A percentile compares a stretch with the other conserved stretches of the same genome.
These are phyloP conservation scores for Yamadazyma taylorii DNA, from an alignment of 1,139 yeast genomes.

Conservation along the genomic window DNA sequence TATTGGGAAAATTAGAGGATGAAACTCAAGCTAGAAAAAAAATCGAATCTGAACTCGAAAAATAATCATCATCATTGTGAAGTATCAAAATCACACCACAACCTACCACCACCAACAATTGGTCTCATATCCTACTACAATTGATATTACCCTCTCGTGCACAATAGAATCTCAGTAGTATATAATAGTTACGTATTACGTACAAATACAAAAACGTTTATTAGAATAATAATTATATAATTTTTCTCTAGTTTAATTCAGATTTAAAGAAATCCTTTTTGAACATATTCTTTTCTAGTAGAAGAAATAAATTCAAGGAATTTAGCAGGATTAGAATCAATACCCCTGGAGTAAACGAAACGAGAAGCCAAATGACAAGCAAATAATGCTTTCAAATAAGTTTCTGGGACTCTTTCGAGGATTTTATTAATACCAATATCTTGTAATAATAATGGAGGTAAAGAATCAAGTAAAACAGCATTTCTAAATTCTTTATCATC, in stretches of 20 bases:
- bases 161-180: too few relatives aligned
- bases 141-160: too few relatives aligned
- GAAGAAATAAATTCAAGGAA: constrained; percentile 71
- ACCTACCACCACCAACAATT: too few relatives aligned
- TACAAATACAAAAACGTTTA: neutral
- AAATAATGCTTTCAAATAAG: constrained; percentile 85
- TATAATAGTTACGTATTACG: too few relatives aligned
- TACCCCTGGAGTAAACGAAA: constrained; percentile 85
- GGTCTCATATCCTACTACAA: too few relatives aligned
- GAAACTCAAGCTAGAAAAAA: constrained; percentile 30
- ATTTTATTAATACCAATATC: constrained; percentile 77
- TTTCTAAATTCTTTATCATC: constrained; percentile 78
- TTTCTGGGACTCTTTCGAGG: constrained; percentile 77
- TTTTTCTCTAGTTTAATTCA: neutral
- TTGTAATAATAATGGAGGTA: constrained; percentile 71
- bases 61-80: neutral
- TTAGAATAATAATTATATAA: neutral
- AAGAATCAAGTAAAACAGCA: constrained; percentile 70
- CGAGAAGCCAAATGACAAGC: constrained; percentile 89
- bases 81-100: too few relatives aligned
- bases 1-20: constrained; percentile 47
- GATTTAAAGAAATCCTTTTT: constrained; percentile 27
- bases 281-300: constrained; percentile 39
- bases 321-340: constrained; percentile 78
- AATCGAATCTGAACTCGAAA: constrained; percentile 8